These are phyloP conservation scores for Cucumis sativus DNA, from an alignment of 306 rosid species.

Conservation along the genomic window Cucumber_9930_V3 NC_026656.2:18826501-18827000, in stretches of 20 bases:
- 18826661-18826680: conserved; percentile 55
- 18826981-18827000: conserved; percentile 66
- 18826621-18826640: conserved; percentile 33
- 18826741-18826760: conserved; percentile 62
- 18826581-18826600: conserved; percentile 54
- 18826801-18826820: conserved; percentile 69
- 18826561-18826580: conserved; percentile 71
- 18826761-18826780: conserved; percentile 56
- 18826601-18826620: conserved; percentile 56
- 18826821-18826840: conserved; percentile 78
- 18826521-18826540: conserved; percentile 54
- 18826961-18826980: conserved; percentile 30
- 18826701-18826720: conserved; percentile 66
- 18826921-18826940: conserved; percentile 64
- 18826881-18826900: conserved; percentile 64
- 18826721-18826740: conserved; percentile 64
- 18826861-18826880: conserved; percentile 54
- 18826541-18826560: conserved; percentile 57
- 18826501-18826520: conserved; percentile 72
- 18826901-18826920: conserved; percentile 58
- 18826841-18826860: conserved; percentile 61
- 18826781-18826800: conserved; percentile 60
- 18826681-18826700: conserved; percentile 74
- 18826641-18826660: conserved; percentile 43
- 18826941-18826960: conserved; percentile 43